phyloP scores from a whole-genome alignment of 1,139 yeast species.

The Hyphopichia buzzinii region DNA sequence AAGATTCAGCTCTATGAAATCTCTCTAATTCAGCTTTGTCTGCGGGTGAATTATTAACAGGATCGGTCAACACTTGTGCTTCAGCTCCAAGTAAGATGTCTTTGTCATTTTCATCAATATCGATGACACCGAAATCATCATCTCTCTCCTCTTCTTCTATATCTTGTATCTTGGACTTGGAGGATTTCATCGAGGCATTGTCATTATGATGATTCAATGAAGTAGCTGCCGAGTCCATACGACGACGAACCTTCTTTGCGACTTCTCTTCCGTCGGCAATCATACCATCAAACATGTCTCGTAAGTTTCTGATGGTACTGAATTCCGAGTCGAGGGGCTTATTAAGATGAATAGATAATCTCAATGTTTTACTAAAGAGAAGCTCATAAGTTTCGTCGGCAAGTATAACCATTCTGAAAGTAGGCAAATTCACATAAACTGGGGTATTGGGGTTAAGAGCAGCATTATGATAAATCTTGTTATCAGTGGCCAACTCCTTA shows the following conservation, averaged over 20 bases:
- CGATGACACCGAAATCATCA: conserved; percentile 47
- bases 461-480: conserved; percentile 53
- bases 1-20: conserved; percentile 14
- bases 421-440: conserved; percentile 73
- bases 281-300: conserved; percentile 89
- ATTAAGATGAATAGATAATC: conserved; percentile 65
- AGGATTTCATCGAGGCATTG: conserved; percentile 24
- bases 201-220: conserved; percentile 11
- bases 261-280: conserved; percentile 90
- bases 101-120: conserved; percentile 47
- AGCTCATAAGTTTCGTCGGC: conserved; percentile 93
- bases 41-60: conserved; percentile 9
- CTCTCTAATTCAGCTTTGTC: conserved; percentile 8
- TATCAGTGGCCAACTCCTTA: conserved; percentile 39
- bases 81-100: conserved; percentile 49
- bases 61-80: conserved; percentile 34
- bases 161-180: conserved; percentile 20
- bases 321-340: conserved; percentile 48
- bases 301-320: conserved; percentile 58
- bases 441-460: conserved; percentile 83
- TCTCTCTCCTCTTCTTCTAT: conserved; percentile 48
- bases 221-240: conserved; percentile 71
- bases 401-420: conserved; percentile 89
- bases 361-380: conserved; percentile 68
- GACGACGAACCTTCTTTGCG: conserved; percentile 80